Conservation (phyloP, 495 filamentous ascomycete genomes). For the Talaromyces ruber region DNA sequence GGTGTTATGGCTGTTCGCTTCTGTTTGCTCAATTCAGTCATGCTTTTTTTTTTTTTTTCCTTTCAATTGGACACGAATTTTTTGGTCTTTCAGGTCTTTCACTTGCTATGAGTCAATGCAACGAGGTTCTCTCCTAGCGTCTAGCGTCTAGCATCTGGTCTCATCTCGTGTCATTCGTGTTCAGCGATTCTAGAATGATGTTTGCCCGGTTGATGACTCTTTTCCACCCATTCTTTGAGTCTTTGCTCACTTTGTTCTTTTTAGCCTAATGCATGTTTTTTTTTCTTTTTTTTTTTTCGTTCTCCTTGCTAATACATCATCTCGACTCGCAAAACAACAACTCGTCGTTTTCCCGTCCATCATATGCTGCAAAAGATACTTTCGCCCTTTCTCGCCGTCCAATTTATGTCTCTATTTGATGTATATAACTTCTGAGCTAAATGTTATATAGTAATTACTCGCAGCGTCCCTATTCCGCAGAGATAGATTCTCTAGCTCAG, state of each 20-base stretch:
- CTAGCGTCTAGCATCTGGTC: constrained; percentile 4
- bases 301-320: background rate
- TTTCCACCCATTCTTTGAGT: no score
- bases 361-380: background rate
- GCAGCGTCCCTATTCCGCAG: background rate
- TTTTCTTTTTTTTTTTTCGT: background rate
- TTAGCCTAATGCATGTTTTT: background rate
- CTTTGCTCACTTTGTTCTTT: background rate
- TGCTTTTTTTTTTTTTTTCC: background rate
- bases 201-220: background rate
- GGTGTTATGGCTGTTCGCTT: background rate
- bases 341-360: background rate
- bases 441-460: background rate
- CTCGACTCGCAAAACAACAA: background rate
- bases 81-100: background rate
- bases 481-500: background rate
- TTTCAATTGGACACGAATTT: background rate
- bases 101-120: constrained; percentile 4
- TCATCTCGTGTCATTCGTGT: background rate
- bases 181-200: constrained; percentile 6
- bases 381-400: background rate
- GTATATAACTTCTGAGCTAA: background rate
- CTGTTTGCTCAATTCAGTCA: background rate
- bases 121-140: constrained; percentile 1
- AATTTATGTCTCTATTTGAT: background rate